Conservation (phyloP, 257 asterid species). For the Penstemon davidsonii region DNA sequence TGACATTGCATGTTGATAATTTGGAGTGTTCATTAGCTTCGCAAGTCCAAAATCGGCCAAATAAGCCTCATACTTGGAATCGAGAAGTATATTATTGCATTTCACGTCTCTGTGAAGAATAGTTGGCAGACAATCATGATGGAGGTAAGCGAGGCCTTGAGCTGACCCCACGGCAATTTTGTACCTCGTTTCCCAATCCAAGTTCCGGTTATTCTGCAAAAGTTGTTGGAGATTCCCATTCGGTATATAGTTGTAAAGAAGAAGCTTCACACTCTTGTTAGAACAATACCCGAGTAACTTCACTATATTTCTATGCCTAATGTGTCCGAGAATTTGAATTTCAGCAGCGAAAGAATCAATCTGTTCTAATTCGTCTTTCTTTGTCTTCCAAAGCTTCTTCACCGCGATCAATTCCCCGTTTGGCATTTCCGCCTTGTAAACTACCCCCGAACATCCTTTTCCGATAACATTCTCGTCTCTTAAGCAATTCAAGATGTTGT, state of each 20-base stretch:
- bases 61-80: conserved; percentile 78
- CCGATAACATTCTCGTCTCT: conserved; percentile 80
- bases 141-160: conserved; percentile 92
- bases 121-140: conserved; percentile 84
- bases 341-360: conserved; percentile 89
- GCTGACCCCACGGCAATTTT: conserved; percentile 89
- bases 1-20: conserved; percentile 84
- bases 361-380: conserved; percentile 56
- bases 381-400: conserved; percentile 89
- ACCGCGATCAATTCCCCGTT: conserved; percentile 82
- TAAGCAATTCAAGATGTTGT: conserved; percentile 69
- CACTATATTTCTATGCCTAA: conserved; percentile 89
- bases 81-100: conserved; percentile 88
- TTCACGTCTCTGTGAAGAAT: conserved; percentile 92
- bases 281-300: conserved; percentile 85
- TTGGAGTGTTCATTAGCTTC: conserved; percentile 81
- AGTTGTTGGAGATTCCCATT: conserved; percentile 90
- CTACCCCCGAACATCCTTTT: conserved; percentile 93
- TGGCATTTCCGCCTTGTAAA: conserved; percentile 75
- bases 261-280: conserved; percentile 78
- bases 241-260: conserved; percentile 78
- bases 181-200: conserved; percentile 94
- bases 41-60: conserved; percentile 98
- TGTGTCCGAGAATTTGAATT: conserved; percentile 90
- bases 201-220: conserved; percentile 59